A percentile compares a stretch with the other conserved stretches of the same genome.
phyloP scores from a whole-genome alignment of 1,284 basidiomycete genomes.

The Stereum hirsutum region DNA sequence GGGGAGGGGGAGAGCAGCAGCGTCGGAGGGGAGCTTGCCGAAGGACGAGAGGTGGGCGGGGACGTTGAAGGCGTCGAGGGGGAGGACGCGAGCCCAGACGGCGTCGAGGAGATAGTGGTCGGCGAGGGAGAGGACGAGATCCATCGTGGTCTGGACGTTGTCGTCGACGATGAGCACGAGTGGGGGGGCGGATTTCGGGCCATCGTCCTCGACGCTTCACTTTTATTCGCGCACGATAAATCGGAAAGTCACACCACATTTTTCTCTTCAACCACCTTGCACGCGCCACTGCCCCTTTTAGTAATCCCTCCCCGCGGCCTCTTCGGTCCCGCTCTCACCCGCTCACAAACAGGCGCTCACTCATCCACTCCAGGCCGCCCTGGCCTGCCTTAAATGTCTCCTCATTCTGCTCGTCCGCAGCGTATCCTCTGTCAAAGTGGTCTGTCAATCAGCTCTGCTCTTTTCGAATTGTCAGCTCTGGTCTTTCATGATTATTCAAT shows the following conservation, averaged over 20 bases:
- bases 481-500: too few relatives aligned
- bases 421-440: too few relatives aligned
- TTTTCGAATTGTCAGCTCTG: too few relatives aligned
- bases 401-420: too few relatives aligned
- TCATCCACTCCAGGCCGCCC: too few relatives aligned
- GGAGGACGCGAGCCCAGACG: conserved; percentile 68
- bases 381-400: too few relatives aligned
- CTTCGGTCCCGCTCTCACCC: too few relatives aligned
- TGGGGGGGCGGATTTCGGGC: background rate
- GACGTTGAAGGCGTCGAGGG: conserved; percentile 53
- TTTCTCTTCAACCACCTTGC: background rate
- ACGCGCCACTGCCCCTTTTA: too few relatives aligned
- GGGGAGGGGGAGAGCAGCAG: conserved; percentile 20
- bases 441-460: too few relatives aligned
- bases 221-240: background rate
- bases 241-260: conserved; percentile 5
- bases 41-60: conserved; percentile 17
- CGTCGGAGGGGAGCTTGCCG: conserved; percentile 22
- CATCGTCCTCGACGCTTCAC: background rate
- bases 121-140: conserved; percentile 64
- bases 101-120: conserved; percentile 77
- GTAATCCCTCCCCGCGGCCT: too few relatives aligned
- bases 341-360: too few relatives aligned
- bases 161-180: background rate
- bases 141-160: conserved; percentile 44